phyloP scores from a whole-genome alignment of 2,329 filamentous ascomycete genomes.

The Magnaporthiopsis poae region DNA sequence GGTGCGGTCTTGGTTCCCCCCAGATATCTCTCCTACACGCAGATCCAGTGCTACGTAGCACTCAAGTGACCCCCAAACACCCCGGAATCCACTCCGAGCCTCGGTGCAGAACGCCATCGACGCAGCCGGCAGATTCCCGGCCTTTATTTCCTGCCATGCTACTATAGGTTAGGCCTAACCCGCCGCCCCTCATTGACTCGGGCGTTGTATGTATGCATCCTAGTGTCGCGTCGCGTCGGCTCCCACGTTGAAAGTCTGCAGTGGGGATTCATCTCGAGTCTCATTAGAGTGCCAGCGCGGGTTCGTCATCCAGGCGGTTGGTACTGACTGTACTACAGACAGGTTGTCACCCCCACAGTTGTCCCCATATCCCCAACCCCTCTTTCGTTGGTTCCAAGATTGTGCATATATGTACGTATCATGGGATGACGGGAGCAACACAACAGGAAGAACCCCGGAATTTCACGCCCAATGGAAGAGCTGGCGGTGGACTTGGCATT shows the following conservation, averaged over 20 bases:
- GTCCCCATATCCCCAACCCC: background rate
- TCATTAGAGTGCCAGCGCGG: too few relatives aligned
- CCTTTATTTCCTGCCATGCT: background rate
- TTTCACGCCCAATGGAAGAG: background rate
- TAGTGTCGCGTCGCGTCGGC: background rate
- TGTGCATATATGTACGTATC: too few relatives aligned
- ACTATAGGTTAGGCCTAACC: background rate
- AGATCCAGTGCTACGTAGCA: background rate
- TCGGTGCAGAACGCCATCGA: background rate
- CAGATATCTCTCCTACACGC: background rate
- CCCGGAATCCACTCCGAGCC: too few relatives aligned
- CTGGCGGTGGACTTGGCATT: background rate
- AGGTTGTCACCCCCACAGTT: background rate
- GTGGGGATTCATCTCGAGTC: too few relatives aligned
- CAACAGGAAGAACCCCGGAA: background rate
- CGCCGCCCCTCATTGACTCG: too few relatives aligned
- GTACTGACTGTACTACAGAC: too few relatives aligned
- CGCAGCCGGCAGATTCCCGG: background rate
- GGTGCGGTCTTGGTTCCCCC: background rate
- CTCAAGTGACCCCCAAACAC: background rate
- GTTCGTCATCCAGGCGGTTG: too few relatives aligned
- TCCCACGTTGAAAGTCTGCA: too few relatives aligned
- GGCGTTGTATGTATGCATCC: background rate
- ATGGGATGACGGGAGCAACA: background rate
- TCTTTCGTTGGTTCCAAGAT: background rate